Evolutionary conservation across 1,139 yeast genomes (phyloP).

Genomic region (Barnettozyma hawaiiensis): DNA sequence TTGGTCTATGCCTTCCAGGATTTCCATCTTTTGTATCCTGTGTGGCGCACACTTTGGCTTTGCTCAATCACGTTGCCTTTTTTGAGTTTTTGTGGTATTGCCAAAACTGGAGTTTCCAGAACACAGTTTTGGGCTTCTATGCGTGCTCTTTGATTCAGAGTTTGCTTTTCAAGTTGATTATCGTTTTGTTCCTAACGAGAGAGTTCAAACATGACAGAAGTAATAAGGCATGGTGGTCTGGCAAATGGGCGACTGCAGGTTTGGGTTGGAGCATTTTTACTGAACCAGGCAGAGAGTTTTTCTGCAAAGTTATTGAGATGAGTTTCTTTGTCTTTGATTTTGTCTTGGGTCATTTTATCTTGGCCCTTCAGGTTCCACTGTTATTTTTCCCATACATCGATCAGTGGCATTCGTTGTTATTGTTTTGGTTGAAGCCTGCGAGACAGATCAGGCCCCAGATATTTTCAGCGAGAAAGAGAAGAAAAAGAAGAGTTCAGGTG

Average conservation of each 20-base stretch:
- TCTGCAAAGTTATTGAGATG: slow-evolving; percentile 50
- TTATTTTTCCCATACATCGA: slow-evolving; percentile 51
- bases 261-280: slow-evolving; percentile 44
- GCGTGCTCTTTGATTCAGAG: slow-evolving; percentile 39
- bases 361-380: slow-evolving; percentile 47
- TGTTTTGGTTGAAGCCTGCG: slow-evolving; percentile 56
- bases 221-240: slow-evolving; percentile 65
- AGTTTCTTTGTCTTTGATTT: slow-evolving; percentile 51
- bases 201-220: slow-evolving; percentile 47
- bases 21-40: slow-evolving; percentile 43
- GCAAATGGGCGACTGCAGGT: slow-evolving; percentile 53
- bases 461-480: slow-evolving; percentile 80
- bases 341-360: slow-evolving; percentile 45
- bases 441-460: slow-evolving; percentile 40
- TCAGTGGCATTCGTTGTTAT: slow-evolving; percentile 51
- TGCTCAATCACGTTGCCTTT: slow-evolving; percentile 38
- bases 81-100: slow-evolving; percentile 48
- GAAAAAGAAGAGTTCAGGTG: slow-evolving; percentile 57
- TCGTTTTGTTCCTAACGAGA: slow-evolving; percentile 38
- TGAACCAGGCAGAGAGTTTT: slow-evolving; percentile 50
- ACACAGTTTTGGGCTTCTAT: slow-evolving; percentile 44
- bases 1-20: slow-evolving; percentile 32
- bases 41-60: slow-evolving; percentile 39
- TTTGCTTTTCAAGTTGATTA: slow-evolving; percentile 38
- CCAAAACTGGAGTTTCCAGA: slow-evolving; percentile 48